These are phyloP conservation scores for Trichoderma cornu-damae DNA, from an alignment of 2,329 filamentous ascomycete species.

Conservation along the genomic window DNA sequence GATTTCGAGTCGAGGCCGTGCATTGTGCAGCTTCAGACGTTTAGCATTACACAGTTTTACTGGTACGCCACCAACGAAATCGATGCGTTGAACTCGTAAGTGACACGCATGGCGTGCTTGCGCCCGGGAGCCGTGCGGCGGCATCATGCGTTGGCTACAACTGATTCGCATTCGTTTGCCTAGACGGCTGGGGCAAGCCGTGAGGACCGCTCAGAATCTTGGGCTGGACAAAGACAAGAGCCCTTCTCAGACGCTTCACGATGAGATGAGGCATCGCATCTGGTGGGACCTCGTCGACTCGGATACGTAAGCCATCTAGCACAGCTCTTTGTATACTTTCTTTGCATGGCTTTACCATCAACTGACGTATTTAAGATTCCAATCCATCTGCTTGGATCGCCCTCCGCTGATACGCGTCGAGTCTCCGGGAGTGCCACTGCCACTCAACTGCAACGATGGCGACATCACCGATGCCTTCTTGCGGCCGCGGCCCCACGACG, in stretches of 20 bases:
- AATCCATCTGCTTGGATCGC: conserved; percentile 20
- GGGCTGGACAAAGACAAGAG: conserved; percentile 16
- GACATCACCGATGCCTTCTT: conserved; percentile 17
- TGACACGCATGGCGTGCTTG: too few species aligned
- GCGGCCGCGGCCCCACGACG: conserved; percentile 11
- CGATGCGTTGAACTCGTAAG: conserved; percentile 32
- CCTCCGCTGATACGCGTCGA: conserved; percentile 19
- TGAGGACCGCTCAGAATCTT: conserved; percentile 18
- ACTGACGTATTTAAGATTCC: not conserved
- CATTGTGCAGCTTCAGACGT: conserved; percentile 28
- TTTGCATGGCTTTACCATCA: not conserved
- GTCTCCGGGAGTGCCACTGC: conserved; percentile 19
- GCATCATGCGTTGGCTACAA: not conserved
- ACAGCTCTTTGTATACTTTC: rapidly evolving
- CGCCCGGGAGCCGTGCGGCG: not conserved
- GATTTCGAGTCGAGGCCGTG: conserved; percentile 28
- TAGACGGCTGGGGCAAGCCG: conserved; percentile 19
- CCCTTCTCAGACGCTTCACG: conserved; percentile 14
- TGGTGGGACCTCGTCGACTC: conserved; percentile 22
- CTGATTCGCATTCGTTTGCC: not conserved
- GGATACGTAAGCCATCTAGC: conserved; percentile 3
- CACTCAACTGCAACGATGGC: conserved; percentile 20
- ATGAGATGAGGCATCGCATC: conserved; percentile 21
- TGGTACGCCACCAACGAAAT: conserved; percentile 31
- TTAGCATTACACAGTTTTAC: conserved; percentile 29